Percentiles rank a stretch among this genome's conserved stretches.
phyloP scores from a whole-genome alignment of 1,139 yeast genomes.

The Candida tunisiensis region DNA sequence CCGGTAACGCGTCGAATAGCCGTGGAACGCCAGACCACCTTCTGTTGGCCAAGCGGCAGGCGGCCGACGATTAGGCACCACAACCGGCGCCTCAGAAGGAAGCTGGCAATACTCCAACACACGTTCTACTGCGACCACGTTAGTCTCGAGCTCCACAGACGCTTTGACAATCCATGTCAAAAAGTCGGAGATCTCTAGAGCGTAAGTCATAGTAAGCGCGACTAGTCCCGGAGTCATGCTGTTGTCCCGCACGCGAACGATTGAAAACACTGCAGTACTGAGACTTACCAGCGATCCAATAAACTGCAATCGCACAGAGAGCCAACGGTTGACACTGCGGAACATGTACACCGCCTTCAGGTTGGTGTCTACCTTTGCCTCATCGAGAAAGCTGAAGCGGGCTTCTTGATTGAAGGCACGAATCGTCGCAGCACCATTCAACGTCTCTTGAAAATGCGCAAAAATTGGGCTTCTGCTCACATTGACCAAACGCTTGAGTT shows the following conservation, averaged over 20 bases:
- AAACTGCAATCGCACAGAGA: conserved; percentile 48
- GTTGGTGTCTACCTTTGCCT: conserved; percentile 45
- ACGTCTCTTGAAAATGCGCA: conserved; percentile 62
- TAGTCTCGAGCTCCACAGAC: conserved; percentile 60
- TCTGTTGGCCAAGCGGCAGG: conserved; percentile 42
- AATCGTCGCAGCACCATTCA: conserved; percentile 57
- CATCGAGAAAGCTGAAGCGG: conserved; percentile 38
- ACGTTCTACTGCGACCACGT: conserved; percentile 62
- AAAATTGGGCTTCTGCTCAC: conserved; percentile 59
- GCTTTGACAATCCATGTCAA: conserved; percentile 45
- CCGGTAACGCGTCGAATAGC: conserved; percentile 50
- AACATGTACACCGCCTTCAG: conserved; percentile 39
- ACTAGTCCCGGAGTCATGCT: conserved; percentile 49
- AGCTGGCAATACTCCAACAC: conserved; percentile 54
- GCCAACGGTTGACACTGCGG: conserved; percentile 54
- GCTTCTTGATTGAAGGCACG: conserved; percentile 35
- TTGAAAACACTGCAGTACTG: conserved; percentile 30
- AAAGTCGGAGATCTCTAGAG: conserved; percentile 44
- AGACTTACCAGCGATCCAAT: conserved; percentile 52
- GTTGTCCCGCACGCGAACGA: conserved; percentile 36
- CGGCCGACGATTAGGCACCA: conserved; percentile 18
- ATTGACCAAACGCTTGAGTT: conserved; percentile 69
- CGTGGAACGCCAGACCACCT: conserved; percentile 38
- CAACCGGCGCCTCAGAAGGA: conserved; percentile 36
- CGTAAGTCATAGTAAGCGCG: conserved; percentile 60